Evolutionary conservation across 2,329 filamentous ascomycete species (phyloP).

Genomic region (Pezicula radicicola): DNA sequence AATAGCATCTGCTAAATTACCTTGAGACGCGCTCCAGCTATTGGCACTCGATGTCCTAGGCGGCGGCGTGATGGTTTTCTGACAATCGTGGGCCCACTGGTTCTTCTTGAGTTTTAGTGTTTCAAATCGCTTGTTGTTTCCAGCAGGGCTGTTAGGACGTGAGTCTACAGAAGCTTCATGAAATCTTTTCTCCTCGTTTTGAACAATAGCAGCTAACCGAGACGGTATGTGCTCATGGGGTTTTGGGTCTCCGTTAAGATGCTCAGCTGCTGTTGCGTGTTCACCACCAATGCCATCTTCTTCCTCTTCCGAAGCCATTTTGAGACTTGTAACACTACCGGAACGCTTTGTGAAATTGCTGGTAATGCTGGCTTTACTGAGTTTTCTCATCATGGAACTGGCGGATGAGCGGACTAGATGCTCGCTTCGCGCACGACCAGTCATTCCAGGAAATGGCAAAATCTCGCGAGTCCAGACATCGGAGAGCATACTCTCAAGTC

Average conservation of each 20-base stretch:
- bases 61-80: conserved; percentile 20
- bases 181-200: conserved; percentile 23
- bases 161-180: conserved; percentile 15
- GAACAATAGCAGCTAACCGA: no score
- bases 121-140: conserved; percentile 18
- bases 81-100: conserved; percentile 21
- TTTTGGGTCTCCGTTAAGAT: not conserved
- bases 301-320: conserved; percentile 21
- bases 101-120: conserved; percentile 22
- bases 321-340: conserved; percentile 25
- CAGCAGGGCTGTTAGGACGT: conserved; percentile 13
- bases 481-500: conserved; percentile 69
- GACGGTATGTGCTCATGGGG: no score
- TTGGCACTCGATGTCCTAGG: conserved; percentile 25
- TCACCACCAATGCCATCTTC: conserved; percentile 7
- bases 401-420: conserved; percentile 75
- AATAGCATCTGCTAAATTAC: conserved; percentile 9
- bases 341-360: conserved; percentile 74
- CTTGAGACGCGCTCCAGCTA: conserved; percentile 11
- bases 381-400: conserved; percentile 81
- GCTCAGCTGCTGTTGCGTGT: conserved; percentile 1
- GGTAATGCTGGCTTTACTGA: conserved; percentile 78
- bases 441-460: conserved; percentile 82
- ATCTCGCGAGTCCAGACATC: conserved; percentile 83
- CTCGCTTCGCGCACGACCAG: conserved; percentile 59